These are phyloP conservation scores for Royoungia palumana DNA, from an alignment of 768 basidiomycete species.

Conservation along the genomic window DNA sequence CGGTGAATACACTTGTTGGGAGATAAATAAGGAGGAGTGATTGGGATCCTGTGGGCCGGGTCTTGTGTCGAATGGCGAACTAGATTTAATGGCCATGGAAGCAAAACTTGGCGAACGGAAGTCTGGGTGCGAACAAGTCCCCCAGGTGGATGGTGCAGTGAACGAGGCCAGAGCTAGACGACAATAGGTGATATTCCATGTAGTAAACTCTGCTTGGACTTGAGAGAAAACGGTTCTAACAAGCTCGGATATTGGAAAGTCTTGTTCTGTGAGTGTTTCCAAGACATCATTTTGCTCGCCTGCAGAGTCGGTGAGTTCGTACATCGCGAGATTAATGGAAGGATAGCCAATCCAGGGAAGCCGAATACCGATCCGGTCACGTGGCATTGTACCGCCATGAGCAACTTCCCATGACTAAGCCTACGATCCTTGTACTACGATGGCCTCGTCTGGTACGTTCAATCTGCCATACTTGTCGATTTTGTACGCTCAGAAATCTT, in stretches of 20 bases:
- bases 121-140: conserved; percentile 8
- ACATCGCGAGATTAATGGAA: background rate
- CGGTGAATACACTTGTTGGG: conserved; percentile 14
- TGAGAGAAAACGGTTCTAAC: conserved; percentile 16
- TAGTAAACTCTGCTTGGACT: conserved; percentile 24
- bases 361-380: background rate
- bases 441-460: conserved; percentile 29
- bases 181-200: conserved; percentile 18
- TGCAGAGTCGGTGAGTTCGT: background rate
- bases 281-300: conserved; percentile 11
- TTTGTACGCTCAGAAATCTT: background rate
- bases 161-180: conserved; percentile 14
- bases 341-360: no score
- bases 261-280: conserved; percentile 2
- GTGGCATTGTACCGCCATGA: background rate
- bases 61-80: background rate
- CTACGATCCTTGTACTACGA: background rate
- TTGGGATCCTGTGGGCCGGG: background rate
- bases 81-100: background rate
- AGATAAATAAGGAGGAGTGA: background rate
- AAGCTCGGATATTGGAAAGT: conserved; percentile 5
- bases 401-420: background rate
- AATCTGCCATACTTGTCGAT: background rate
- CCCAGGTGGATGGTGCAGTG: conserved; percentile 15
- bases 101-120: conserved; percentile 4